Percentiles rank a stretch among this genome's conserved stretches.
Evolutionary conservation across 768 basidiomycete species (phyloP).

Genomic region (Suillus alpinus): DNA sequence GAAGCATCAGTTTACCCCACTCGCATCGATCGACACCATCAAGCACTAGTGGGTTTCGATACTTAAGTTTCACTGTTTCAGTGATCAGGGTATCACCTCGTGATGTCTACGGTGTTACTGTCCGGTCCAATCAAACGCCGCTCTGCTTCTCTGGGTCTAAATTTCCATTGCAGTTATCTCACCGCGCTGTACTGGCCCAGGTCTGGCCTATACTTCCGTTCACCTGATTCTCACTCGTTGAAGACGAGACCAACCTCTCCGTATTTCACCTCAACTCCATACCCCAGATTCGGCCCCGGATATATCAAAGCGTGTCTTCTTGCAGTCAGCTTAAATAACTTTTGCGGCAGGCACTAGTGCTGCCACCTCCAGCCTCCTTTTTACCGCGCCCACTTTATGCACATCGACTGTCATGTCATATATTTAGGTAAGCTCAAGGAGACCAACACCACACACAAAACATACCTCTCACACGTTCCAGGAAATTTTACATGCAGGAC

Average conservation of each 20-base stretch:
- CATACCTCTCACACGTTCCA: background rate
- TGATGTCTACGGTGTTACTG: background rate
- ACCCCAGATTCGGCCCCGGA: conserved; percentile 5
- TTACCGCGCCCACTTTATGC: background rate
- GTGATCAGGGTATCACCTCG: background rate
- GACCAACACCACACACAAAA: background rate
- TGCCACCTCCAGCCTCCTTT: background rate
- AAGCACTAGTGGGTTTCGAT: background rate
- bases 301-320: background rate
- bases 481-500: background rate
- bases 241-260: background rate
- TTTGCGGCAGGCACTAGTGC: background rate
- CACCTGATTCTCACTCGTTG: too few species aligned
- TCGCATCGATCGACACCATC: background rate
- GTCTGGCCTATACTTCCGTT: background rate
- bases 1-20: background rate
- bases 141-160: background rate
- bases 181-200: background rate
- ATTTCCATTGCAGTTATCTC: background rate
- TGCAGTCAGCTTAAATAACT: background rate
- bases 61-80: background rate
- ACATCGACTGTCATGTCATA: background rate
- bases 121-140: background rate
- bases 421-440: background rate
- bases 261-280: background rate